phyloP scores from a whole-genome alignment of 2,329 filamentous ascomycete species.

The Cordyceps sp. region DNA sequence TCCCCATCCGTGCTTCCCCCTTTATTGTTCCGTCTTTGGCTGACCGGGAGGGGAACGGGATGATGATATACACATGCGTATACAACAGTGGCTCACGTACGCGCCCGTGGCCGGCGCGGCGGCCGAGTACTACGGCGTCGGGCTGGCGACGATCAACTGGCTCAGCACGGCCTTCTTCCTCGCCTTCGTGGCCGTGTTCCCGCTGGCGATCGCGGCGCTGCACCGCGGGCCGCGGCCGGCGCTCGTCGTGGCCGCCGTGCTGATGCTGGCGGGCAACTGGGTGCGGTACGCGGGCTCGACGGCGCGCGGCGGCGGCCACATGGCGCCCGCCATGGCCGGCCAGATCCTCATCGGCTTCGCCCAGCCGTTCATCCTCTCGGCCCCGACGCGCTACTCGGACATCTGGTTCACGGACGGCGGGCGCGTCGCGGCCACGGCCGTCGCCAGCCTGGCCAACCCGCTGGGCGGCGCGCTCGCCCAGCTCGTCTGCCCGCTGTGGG shows the following conservation, averaged over 20 bases:
- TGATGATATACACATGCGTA: too few relatives aligned
- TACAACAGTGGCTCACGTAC: constrained; percentile 81
- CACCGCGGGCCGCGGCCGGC: constrained; percentile 66
- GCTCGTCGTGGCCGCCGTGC: constrained; percentile 54
- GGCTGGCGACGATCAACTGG: constrained; percentile 76
- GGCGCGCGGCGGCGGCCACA: constrained; percentile 40
- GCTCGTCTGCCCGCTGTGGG: constrained; percentile 69
- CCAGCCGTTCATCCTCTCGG: constrained; percentile 81
- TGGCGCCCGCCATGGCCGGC: constrained; percentile 70
- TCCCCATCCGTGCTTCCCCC: too few relatives aligned
- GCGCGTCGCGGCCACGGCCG: constrained; percentile 71
- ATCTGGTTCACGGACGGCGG: constrained; percentile 83
- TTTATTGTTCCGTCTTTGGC: too few relatives aligned
- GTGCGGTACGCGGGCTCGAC: constrained; percentile 61
- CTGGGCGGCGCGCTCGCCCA: constrained; percentile 81
- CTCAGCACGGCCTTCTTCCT: constrained; percentile 78
- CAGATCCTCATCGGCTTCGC: constrained; percentile 80
- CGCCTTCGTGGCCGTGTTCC: constrained; percentile 58
- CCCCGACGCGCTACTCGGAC: constrained; percentile 82
- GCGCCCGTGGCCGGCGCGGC: constrained; percentile 64
- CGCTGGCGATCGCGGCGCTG: constrained; percentile 58
- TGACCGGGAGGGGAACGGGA: too few relatives aligned
- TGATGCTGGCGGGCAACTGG: constrained; percentile 80
- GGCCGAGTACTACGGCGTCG: constrained; percentile 58
- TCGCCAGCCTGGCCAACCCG: constrained; percentile 76